Conservation (phyloP, 305 asterid genomes). For the Withania somnifera region DNA sequence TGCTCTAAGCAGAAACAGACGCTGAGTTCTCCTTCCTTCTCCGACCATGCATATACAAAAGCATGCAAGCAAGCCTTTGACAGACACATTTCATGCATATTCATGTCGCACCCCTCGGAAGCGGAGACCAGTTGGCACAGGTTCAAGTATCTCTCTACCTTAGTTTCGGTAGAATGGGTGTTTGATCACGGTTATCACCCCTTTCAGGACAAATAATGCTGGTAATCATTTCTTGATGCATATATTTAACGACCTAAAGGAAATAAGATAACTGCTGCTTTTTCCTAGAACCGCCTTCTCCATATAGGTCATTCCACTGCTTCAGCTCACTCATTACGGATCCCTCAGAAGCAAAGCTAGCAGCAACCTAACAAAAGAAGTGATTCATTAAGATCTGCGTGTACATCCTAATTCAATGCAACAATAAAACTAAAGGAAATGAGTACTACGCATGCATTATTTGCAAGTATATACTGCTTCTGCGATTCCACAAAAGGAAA, state of each 20-base stretch:
- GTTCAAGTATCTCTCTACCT: background rate
- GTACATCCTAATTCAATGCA: background rate
- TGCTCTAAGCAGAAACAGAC: background rate
- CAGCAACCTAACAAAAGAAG: slow-evolving; percentile 56
- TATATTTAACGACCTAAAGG: slow-evolving; percentile 28
- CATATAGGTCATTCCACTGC: slow-evolving; percentile 92
- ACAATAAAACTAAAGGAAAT: background rate
- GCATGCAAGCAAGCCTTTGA: slow-evolving; percentile 4
- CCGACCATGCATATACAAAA: background rate
- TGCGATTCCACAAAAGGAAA: background rate
- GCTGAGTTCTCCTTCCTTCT: background rate
- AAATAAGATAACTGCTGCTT: slow-evolving; percentile 73
- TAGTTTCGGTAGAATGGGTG: background rate
- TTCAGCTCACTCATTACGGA: slow-evolving; percentile 81
- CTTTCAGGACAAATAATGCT: background rate
- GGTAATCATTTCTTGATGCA: slow-evolving; percentile 7
- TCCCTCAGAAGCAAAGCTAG: slow-evolving; percentile 93
- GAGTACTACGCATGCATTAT: background rate
- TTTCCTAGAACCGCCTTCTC: slow-evolving; percentile 96
- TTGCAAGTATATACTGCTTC: background rate
- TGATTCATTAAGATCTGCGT: background rate
- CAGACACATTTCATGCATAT: background rate
- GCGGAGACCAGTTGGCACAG: background rate
- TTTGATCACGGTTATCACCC: background rate
- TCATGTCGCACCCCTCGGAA: background rate